Base-by-base conservation (phyloP, 2,329 filamentous ascomycete genomes). In the Pseudocercospora crystallina region DNA sequence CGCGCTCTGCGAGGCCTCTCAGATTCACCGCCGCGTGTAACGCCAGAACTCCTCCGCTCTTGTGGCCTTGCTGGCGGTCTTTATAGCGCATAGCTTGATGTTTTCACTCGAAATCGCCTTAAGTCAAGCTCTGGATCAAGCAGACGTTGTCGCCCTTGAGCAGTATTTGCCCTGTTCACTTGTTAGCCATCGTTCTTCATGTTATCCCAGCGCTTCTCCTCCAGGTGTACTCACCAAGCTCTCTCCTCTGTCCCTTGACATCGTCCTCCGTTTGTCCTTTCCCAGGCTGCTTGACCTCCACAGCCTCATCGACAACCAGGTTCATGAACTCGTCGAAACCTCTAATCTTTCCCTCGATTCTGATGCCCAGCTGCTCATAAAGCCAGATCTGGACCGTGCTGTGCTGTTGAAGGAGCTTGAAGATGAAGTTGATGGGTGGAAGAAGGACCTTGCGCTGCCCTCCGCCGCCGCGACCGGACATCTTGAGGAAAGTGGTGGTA, bases 281-380 rank as follows among this genome's bases (percentile, higher is more conserved):
- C 11, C 32, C 57, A 12, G 55, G 50, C 53, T 60, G 57, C 71
- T 86, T 88, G 38, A 99, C 90, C 74, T 97, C 92, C 50, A 96
- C 84, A 29, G 94, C 94, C 64, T 99, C 90, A 67, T 99, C 94
- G 60, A 96, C 82, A 34, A 97, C 94, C 43, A 99, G 79, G 76
- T 99, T 99, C 91, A 99, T 96, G 76, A 97, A 99, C 73, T 99
- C 94, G 70, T 99, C 94, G 62, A 99, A 99, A 11, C 94, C 92
- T 66, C 94, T 83, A 61, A 99, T 96, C 76, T 92, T 96, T 56
- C 94, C 94, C 75, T 97, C 91, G 67, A 99, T 96, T 54, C 94
- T 82, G 67, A 96, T 91, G 11, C 85, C 85, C 47, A 97, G 78
- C 79, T 99, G 94, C 76, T 99, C 94, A 72, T 95, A 97, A 36